Evolutionary conservation across 2,329 filamentous ascomycete genomes (phyloP), one percentile per base, ranked within the genome.

Genomic region (Trichoderma lentiforme): DNA sequence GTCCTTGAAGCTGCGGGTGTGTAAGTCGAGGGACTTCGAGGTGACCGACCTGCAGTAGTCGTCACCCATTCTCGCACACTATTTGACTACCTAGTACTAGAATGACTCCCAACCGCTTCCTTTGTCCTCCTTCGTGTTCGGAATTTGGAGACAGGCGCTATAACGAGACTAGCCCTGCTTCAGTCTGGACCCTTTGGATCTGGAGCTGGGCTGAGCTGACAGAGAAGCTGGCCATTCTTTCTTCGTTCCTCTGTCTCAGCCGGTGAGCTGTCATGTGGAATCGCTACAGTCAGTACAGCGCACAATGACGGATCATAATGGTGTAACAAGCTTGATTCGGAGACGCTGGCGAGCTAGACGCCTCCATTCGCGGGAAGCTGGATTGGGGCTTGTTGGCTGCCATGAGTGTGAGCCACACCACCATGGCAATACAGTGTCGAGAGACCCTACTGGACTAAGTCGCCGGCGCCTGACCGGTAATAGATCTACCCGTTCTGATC

Each of bases 261-360:
- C n/a, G 43, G n/a, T 21, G 43, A 21, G 43, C 43, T 51, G 43
- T 51, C 43, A 51, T 21, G 43, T 51, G 43, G 43, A 21, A 51
- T 51, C 43, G 43, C 43, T 51, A 12, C 43, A 21, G 4, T 39
- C 36, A 39, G 36, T 18, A 39, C 36, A 39, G 36, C 43, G 2
- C 43, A 21, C 43, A 21, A 51, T 21, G 43, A 21, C 43, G 43
- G 43, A 51, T 61, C 66, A 69, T 69, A 15, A 51, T 69, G 66
- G 66, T 69, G 66, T 69, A 69, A 61, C 53, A 26, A 36, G 66
- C 66, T 69, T 61, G 66, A 69, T 36, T 36, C 56, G 47, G 47
- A 65, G 28, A 28, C 21, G 8, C 21, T 21, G 51, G 64, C 21
- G 47, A 57, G 30, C 32, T 58, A 53, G n/a, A 51, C 56, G 66